Base-by-base conservation (phyloP, 805 yeast genomes). In the Suhomyces xylopsoci region DNA sequence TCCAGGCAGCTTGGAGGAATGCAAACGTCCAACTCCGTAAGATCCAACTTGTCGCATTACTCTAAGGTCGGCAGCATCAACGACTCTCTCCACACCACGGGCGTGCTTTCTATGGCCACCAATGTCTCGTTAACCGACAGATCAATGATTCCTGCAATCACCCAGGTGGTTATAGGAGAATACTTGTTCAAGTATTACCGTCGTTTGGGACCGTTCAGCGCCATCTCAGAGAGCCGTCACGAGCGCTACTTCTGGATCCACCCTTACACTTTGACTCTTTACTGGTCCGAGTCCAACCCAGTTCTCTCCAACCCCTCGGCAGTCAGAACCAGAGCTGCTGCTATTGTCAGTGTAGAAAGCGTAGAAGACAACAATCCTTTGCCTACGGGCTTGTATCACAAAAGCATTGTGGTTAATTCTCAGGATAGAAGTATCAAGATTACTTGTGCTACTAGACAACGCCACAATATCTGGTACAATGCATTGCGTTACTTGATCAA, bases 181-280 rank as follows among this genome's bases (percentile, higher is more conserved):
- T 89, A 84, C 58, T 74, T 92, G 53, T 85, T 79, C 80, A 93
- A 93, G 69, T 92, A 92, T 66, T 89, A 86, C 66, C 83, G 94
- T 53, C 83, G 84, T 55, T 70, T 87, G 50, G 92, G 92, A 1
- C 87, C 91, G 14, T 75, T 89, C 48, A 85, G 90, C 38, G 79
- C 87, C 1, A 78, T 90, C 19, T 81, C 93, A 0, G 94, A 90
- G 48, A 81, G 81, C 42, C 81, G 97, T 54, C 99, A 93, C 64
- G 94, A 88, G 64, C 80, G 97, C 58, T 93, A 83, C 72, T 93
- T 93, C 79, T 94, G 98, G 98, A 82, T 94, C 45, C 96, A 93
- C 69, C 98, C 99, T 3, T 92, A 92, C 68, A 87, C 94, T 7
- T 72, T 90, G 74, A 90, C 97, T 0, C 75, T 93, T 46, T 91